Evolutionary conservation across 306 rosid species (phyloP), one percentile per base, ranked within the genome.

Genomic region (Cucurbita maxima): DNA sequence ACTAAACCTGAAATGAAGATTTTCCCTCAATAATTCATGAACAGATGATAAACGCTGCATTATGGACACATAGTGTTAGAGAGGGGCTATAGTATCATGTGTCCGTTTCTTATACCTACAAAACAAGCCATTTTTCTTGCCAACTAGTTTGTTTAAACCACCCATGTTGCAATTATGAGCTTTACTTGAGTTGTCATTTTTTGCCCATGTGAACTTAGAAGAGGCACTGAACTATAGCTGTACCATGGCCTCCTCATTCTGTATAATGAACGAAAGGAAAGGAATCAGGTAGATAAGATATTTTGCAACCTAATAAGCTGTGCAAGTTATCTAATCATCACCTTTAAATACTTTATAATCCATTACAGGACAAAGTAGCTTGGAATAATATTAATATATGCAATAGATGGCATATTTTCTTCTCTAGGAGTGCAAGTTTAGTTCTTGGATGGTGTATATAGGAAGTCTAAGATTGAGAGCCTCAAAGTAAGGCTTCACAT

Each of bases 101-200:
- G 77, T 36, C 64, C 75, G 75, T 57, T 64, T 19, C 40, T 56
- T 55, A 53, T 22, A 15, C 70, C 38, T 51, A 16, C 52, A 54
- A 38, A 20, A 56, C 47, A 76, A 36, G 34, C 43, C 76, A 73
- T 73, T 68, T 69, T 75, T 41, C 61, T 55, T 71, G 72, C 80
- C 82, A 75, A 82, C 75, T 22, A 36, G 20, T 47, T 55, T 78
- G 75, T 71, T 82, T 41, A 41, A 73, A 59, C 66, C 57, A 36
- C 80, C 75, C 71, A 67, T 60, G 76, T 72, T 78, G 48, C 77
- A 61, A 78, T 71, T 62, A 75, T 57, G 37, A 81, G 41, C 69
- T 68, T 75, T 51, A 45, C 36, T 20, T 45, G 34, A 71, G 70
- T 38, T 62, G 64, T 71, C 58, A 70, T 19, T 37, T 58, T 38